These are phyloP conservation scores for Porcisia hertigi DNA, from an alignment of 208 protist species.

Conservation along the genomic window DNA sequence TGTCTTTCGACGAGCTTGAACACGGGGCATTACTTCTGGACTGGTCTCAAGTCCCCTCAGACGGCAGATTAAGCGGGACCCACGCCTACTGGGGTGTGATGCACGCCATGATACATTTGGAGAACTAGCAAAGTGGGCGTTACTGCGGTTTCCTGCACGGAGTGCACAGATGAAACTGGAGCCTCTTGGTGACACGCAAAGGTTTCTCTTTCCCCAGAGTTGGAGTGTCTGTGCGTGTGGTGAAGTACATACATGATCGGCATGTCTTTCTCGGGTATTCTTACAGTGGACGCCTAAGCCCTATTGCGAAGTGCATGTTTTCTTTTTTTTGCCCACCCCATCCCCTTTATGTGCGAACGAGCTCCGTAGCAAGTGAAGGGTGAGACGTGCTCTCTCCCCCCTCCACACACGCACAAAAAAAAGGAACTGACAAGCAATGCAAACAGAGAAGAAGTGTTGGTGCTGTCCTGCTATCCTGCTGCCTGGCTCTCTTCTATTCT, in stretches of 20 bases:
- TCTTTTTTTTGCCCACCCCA: background rate
- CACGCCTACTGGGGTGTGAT: slow-evolving; percentile 6
- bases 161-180: no score
- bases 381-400: background rate
- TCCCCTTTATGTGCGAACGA: background rate
- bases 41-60: slow-evolving; percentile 51
- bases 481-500: no score
- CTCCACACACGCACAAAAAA: background rate
- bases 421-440: background rate
- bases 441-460: background rate
- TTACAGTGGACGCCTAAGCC: no score
- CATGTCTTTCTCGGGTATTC: no score
- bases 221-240: no score
- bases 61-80: background rate
- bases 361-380: no score
- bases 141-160: no score
- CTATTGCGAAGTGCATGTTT: background rate
- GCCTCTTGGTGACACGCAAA: no score
- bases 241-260: no score
- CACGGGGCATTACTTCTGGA: slow-evolving; percentile 88
- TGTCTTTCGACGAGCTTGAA: slow-evolving; percentile 54
- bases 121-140: background rate
- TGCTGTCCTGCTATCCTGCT: no score
- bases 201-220: no score
- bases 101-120: background rate